Evolutionary conservation across 2,329 filamentous ascomycete species (phyloP), one percentile per base, ranked within the genome.

Genomic region (Chaetothyriales sp.): DNA sequence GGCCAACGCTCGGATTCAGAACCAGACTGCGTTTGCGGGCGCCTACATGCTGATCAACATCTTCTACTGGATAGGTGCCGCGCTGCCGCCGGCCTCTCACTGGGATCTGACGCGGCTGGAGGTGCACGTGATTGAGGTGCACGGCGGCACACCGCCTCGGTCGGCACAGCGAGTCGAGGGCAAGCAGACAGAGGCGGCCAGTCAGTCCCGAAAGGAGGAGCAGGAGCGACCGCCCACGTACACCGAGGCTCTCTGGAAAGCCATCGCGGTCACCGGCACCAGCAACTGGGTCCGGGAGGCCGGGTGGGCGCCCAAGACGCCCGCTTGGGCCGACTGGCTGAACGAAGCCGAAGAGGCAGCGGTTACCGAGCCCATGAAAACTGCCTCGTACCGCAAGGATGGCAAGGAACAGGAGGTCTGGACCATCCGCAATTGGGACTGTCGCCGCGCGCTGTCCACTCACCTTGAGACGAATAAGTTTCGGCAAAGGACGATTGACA

Each of bases 1-100:
- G 2, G 73, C 71, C 55, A 77, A 76, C 51, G 69, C 73, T 2
- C 68, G 67, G 20, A 69, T 73, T 9, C 64, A 70, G 44, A 63
- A 70, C 0, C 74, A 77, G 55, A 68, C 74, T 33, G 70, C 68
- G 1, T 76, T 73, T 69, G 73, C 71, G 0, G 72, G 64, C 1
- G 67, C 71, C 0, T 77, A 73, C 58, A 70, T 76, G 64, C 59
- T 74, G 10, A 69, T 75, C 40, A 74, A 74, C 49, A 67, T 71
- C 1, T 66, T 66, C 7, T 74, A 77, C 58, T 77, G 74, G 73
- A 67, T 72, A 18, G 72, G 73, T 1, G 74, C 74, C 44, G 73
- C 73, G 13, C 58, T 76, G 18, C 73, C 72, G 1, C 60, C 63
- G 15, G 67, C 69, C 29, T 56, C 67, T 13, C 72, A 76, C 53